Evolutionary conservation across 2,329 filamentous ascomycete species (phyloP).

Genomic region (Cercospora sp.): DNA sequence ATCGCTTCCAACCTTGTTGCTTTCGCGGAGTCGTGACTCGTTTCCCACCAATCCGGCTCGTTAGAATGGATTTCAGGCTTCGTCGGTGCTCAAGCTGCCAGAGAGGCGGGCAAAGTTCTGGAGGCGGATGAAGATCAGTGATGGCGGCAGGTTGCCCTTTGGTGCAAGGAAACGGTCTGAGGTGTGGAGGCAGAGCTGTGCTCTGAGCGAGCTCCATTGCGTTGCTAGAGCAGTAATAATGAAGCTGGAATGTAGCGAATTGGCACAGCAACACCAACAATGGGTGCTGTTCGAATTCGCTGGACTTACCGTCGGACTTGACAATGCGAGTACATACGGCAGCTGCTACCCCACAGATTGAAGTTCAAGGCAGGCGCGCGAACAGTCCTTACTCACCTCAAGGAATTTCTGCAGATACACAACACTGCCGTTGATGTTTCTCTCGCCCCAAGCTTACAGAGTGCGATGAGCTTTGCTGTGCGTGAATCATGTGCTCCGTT

Average conservation of each 20-base stretch:
- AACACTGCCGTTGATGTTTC: neutral
- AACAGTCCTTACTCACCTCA: neutral
- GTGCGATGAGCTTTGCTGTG: neutral
- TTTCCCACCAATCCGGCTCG: conserved; percentile 20
- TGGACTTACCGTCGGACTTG: neutral
- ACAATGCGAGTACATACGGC: neutral
- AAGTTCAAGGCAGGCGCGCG: neutral
- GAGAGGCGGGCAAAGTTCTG: conserved; percentile 27
- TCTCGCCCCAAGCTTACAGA: neutral
- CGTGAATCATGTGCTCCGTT: neutral
- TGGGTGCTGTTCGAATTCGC: neutral
- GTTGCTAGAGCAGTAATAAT: conserved; percentile 1
- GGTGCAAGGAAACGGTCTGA: conserved; percentile 15
- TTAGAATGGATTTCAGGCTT: conserved; percentile 24
- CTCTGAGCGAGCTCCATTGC: conserved; percentile 12
- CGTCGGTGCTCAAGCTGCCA: conserved; percentile 17
- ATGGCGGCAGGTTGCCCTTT: neutral
- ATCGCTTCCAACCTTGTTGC: conserved; percentile 10
- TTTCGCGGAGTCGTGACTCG: neutral
- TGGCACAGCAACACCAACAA: conserved; percentile 19
- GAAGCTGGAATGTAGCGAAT: conserved; percentile 17
- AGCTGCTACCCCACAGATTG: neutral
- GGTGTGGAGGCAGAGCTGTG: conserved; percentile 19
- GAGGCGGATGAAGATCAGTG: conserved; percentile 2
- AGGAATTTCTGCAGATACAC: neutral